Base-by-base conservation (phyloP, 2,329 filamentous ascomycete genomes). In the Fusarium sp. region DNA sequence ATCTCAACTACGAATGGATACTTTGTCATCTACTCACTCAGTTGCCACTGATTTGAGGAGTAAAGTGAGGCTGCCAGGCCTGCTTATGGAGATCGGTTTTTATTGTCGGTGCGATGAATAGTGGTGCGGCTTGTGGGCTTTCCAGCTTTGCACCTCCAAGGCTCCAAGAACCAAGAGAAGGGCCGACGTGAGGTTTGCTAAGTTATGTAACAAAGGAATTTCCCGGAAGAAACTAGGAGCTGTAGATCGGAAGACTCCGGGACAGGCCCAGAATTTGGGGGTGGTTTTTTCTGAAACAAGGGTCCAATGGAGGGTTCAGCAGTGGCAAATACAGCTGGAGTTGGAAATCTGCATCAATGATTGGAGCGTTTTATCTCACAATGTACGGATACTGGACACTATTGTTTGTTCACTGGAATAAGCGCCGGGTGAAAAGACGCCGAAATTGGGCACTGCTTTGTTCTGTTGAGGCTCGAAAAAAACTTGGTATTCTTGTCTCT, bases 71-170 rank as follows among this genome's bases (percentile, higher is more conserved):
- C 8, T 31, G 13, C 7, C 29, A 23, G 21, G 35, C 20, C 23
- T n/a, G n/a, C 31, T 17, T 25, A 31, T 14, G 29, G 18, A 18
- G 9, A 4, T 20, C 35, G 4, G 23, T 27, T 29, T 20, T 80
- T 80, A 62, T 31, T 47, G n/a, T n/a, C 29, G 33, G 31, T 43
- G 33, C 21, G 25, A 40, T 85, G 10, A 77, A 14, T 78, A 73
- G 72, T 85, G 15, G 79, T 85, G 41, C 67, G 42, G 85, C 85
- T 67, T 85, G 66, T 81, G 59, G 83, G 82, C 35, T 85, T 85
- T 59, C 75, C 57, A 70, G 82, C 75, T n/a, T n/a, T n/a, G n/a
- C n/a, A n/a, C n/a, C n/a, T n/a, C n/a, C n/a, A n/a, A n/a, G n/a
- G n/a, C n/a, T 41, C 76, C 76, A 41, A 77, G 79, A 79, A 33